phyloP scores from a whole-genome alignment of 2,329 filamentous ascomycete genomes.

The Xylariaceae sp. region DNA sequence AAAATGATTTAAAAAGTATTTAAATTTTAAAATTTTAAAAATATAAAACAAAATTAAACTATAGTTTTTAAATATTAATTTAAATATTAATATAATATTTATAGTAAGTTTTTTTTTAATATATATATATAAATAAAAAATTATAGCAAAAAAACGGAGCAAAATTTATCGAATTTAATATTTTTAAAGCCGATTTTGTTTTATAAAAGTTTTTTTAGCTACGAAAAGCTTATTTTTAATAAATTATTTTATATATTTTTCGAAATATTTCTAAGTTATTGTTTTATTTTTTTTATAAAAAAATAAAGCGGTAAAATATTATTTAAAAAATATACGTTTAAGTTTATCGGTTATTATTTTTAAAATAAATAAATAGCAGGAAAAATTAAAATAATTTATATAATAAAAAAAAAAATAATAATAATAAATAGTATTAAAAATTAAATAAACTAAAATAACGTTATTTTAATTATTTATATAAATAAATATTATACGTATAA shows the following conservation, averaged over 20 bases:
- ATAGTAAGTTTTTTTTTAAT: neutral
- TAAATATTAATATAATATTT: neutral
- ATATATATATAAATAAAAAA: neutral
- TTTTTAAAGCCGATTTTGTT: neutral
- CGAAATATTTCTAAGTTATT: neutral
- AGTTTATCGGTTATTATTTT: neutral
- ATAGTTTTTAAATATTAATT: neutral
- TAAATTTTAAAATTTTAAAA: neutral
- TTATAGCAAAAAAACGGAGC: neutral
- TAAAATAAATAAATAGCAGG: neutral
- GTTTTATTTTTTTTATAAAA: neutral
- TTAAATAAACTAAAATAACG: neutral
- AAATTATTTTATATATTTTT: neutral
- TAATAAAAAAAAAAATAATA: neutral
- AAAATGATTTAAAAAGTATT: neutral
- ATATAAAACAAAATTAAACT: neutral
- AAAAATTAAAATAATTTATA: neutral
- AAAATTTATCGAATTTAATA: neutral
- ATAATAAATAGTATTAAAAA: neutral
- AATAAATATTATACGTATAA: neutral
- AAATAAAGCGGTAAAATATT: neutral
- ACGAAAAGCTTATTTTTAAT: neutral
- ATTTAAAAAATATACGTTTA: neutral
- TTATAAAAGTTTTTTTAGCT: neutral
- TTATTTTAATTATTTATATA: too few relatives aligned